Conservation (phyloP, 2,329 filamentous ascomycete species). For the Penicillium sp. region DNA sequence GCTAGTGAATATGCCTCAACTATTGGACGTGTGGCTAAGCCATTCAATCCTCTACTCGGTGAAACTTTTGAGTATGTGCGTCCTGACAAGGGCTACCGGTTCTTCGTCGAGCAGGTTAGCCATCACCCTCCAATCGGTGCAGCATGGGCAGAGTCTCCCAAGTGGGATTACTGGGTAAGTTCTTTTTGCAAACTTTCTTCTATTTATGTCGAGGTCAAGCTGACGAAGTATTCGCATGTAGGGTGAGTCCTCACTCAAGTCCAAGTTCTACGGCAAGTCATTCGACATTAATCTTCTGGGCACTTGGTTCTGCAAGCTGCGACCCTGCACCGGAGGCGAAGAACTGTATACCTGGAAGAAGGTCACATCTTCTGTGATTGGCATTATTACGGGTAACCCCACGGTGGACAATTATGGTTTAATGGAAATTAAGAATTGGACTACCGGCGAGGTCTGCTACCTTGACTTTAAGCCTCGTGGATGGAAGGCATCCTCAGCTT, state of each 20-base stretch:
- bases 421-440: constrained; percentile 98
- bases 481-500: constrained; percentile 92
- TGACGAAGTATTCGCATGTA: constrained; percentile 35
- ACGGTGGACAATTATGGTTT: constrained; percentile 96
- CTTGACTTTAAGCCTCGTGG: constrained; percentile 94
- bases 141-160: constrained; percentile 85
- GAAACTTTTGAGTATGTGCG: constrained; percentile 97
- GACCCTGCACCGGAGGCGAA: constrained; percentile 71
- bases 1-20: constrained; percentile 96
- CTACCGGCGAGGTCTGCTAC: constrained; percentile 83
- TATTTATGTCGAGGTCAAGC: background rate
- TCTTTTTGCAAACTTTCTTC: background rate
- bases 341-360: constrained; percentile 99
- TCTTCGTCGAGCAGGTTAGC: constrained; percentile 97
- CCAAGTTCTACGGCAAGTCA: constrained; percentile 95
- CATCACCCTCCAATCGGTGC: constrained; percentile 95
- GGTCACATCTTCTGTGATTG: constrained; percentile 94
- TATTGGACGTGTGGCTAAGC: constrained; percentile 94
- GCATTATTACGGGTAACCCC: constrained; percentile 95
- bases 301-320: constrained; percentile 91
- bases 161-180: constrained; percentile 84
- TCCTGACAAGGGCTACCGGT: constrained; percentile 95
- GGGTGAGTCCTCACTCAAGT: constrained; percentile 91
- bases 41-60: constrained; percentile 93
- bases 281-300: constrained; percentile 96